Evolutionary conservation across 1,284 basidiomycete genomes (phyloP).

Genomic region (Sphaerobolus stellatus): DNA sequence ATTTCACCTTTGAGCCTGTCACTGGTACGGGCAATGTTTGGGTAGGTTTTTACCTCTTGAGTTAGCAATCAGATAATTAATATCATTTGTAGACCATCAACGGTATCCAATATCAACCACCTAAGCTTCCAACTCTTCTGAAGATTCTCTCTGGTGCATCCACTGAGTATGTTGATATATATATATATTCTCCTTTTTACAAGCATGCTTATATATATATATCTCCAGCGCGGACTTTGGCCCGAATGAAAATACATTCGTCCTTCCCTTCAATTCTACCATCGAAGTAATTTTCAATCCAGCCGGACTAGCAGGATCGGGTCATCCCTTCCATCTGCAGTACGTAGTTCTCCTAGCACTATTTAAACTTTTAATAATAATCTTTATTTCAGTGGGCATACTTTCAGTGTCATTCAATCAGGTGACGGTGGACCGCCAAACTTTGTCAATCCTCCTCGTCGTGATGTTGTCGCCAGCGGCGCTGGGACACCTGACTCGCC

Average conservation of each 20-base stretch:
- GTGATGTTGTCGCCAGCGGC: conserved; percentile 15
- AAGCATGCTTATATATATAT: neutral
- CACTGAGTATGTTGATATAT: conserved; percentile 40
- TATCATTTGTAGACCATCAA: conserved; percentile 13
- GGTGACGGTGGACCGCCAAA: conserved; percentile 7
- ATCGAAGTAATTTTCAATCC: conserved; percentile 41
- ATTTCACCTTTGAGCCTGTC: conserved; percentile 13
- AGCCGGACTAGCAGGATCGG: conserved; percentile 30
- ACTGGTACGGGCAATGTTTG: neutral
- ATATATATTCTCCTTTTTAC: conserved; percentile 39
- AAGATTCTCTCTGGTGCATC: conserved; percentile 45
- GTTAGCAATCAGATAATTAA: neutral
- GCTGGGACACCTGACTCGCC: neutral
- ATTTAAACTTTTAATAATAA: neutral
- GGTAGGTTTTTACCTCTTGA: neutral
- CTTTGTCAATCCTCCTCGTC: conserved; percentile 21
- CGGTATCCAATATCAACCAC: conserved; percentile 33
- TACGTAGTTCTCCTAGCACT: neutral
- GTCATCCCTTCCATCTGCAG: conserved; percentile 18
- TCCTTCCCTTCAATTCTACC: conserved; percentile 44
- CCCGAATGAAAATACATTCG: conserved; percentile 25
- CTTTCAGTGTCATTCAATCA: conserved; percentile 13
- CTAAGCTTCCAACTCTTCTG: conserved; percentile 46
- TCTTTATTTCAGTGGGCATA: conserved; percentile 4
- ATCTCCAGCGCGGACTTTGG: conserved; percentile 6